These are phyloP conservation scores for Dactylorhiza incarnata DNA, from an alignment of 106 monocot species.

Conservation along the genomic window DNA sequence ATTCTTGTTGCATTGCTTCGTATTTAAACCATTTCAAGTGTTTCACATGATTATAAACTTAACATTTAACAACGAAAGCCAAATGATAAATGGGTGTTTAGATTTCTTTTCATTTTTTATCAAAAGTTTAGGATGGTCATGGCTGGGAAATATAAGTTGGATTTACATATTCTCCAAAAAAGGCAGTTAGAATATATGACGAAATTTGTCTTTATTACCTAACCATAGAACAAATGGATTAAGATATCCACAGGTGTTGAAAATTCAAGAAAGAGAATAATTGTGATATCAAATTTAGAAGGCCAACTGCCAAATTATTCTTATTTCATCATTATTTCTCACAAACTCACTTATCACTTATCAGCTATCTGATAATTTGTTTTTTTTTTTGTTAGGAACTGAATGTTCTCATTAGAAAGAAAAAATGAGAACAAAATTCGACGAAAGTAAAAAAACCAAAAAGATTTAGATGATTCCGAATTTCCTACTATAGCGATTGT, in stretches of 20 bases:
- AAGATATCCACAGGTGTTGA: not conserved
- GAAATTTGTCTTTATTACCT: not conserved
- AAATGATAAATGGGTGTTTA: not conserved
- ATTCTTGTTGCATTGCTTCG: too few species aligned
- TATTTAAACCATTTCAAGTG: too few species aligned
- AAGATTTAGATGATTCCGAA: too few species aligned
- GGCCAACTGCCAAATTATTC: not conserved
- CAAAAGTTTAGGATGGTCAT: not conserved
- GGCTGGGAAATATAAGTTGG: not conserved
- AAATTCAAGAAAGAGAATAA: not conserved
- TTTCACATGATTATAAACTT: not conserved
- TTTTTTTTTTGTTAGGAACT: too few species aligned
- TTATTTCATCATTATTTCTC: not conserved
- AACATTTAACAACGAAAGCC: not conserved
- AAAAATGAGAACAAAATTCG: too few species aligned
- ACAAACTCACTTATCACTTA: not conserved
- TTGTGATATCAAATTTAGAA: not conserved
- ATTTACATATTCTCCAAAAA: not conserved
- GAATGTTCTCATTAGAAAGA: too few species aligned
- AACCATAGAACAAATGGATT: not conserved
- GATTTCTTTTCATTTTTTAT: not conserved
- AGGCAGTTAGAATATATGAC: not conserved
- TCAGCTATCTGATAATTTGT: not conserved
- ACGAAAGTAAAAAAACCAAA: too few species aligned
- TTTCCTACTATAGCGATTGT: too few species aligned